Evolutionary conservation across 2,329 filamentous ascomycete species (phyloP).

Genomic region (Colletotrichum liriopes): DNA sequence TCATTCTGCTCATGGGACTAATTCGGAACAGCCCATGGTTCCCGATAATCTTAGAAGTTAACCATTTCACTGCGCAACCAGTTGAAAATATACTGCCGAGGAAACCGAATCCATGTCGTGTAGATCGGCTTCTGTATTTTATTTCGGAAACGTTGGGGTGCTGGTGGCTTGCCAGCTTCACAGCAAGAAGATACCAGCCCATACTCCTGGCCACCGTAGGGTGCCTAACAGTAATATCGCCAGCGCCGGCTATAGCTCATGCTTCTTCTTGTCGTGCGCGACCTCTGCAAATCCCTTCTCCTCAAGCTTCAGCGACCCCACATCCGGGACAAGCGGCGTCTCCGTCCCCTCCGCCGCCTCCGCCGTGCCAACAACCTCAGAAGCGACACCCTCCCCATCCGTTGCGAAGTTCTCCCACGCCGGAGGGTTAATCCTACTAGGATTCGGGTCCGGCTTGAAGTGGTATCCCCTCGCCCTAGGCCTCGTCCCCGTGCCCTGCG

Average conservation of each 20-base stretch:
- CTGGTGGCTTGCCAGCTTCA: background rate
- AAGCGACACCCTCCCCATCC: slow-evolving; percentile 26
- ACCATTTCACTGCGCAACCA: too few relatives aligned
- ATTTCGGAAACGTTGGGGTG: background rate
- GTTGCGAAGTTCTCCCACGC: slow-evolving; percentile 73
- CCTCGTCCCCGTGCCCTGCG: slow-evolving; percentile 81
- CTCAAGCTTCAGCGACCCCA: slow-evolving; percentile 65
- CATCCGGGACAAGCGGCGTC: slow-evolving; percentile 65
- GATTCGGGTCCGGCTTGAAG: slow-evolving; percentile 78
- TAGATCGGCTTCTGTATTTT: background rate
- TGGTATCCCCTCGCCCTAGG: slow-evolving; percentile 89
- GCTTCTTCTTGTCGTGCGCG: slow-evolving; percentile 49
- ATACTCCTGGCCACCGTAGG: too few relatives aligned
- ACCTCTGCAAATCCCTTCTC: slow-evolving; percentile 67
- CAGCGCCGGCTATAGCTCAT: background rate
- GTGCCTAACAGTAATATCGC: background rate
- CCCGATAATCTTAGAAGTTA: background rate
- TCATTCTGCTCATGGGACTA: background rate
- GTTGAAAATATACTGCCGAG: background rate
- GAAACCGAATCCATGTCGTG: too few relatives aligned
- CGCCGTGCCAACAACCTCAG: slow-evolving; percentile 43
- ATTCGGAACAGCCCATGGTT: background rate
- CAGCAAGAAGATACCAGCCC: background rate
- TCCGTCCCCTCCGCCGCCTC: slow-evolving; percentile 62
- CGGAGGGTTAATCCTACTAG: slow-evolving; percentile 77